These are phyloP conservation scores for Metschnikowia lachancei DNA, from an alignment of 805 yeast species.

Conservation along the genomic window DNA sequence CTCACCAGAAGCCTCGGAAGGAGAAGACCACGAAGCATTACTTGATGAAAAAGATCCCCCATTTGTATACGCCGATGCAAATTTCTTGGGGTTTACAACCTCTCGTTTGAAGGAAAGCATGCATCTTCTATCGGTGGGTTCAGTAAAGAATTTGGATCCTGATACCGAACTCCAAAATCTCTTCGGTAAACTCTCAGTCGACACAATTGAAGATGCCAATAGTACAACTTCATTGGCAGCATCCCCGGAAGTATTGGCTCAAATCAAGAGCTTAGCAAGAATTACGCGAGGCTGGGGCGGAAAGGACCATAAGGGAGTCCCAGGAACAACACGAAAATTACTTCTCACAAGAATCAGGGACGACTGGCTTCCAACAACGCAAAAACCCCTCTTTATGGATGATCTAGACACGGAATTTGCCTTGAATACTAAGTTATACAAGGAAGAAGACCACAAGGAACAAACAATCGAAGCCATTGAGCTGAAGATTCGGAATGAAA, in stretches of 20 bases:
- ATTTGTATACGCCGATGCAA: slow-evolving; percentile 41
- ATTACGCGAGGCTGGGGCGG: slow-evolving; percentile 86
- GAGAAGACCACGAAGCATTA: slow-evolving; percentile 22
- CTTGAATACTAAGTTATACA: slow-evolving; percentile 32
- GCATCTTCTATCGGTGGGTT: slow-evolving; percentile 41
- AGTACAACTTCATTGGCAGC: slow-evolving; percentile 67
- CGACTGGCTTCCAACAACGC: slow-evolving; percentile 73
- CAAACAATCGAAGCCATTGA: slow-evolving; percentile 28
- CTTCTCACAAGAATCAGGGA: slow-evolving; percentile 69
- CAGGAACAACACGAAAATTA: slow-evolving; percentile 69
- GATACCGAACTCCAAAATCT: slow-evolving; percentile 69
- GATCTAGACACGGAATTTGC: slow-evolving; percentile 44
- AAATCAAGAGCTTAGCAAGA: slow-evolving; percentile 55
- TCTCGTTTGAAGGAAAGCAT: slow-evolving; percentile 40
- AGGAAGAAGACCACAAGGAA: slow-evolving; percentile 37
- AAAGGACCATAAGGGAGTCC: slow-evolving; percentile 65
- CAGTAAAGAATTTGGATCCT: slow-evolving; percentile 61
- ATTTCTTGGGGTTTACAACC: slow-evolving; percentile 46
- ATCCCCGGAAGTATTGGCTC: slow-evolving; percentile 65
- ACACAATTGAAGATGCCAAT: slow-evolving; percentile 71
- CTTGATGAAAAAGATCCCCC: slow-evolving; percentile 32
- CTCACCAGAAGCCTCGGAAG: slow-evolving; percentile 9
- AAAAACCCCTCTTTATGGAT: slow-evolving; percentile 60
- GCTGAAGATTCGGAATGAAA: slow-evolving; percentile 32
- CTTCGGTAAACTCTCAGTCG: slow-evolving; percentile 68